Base-by-base conservation (phyloP, 2,329 filamentous ascomycete species). In the Penicillium sp. region DNA sequence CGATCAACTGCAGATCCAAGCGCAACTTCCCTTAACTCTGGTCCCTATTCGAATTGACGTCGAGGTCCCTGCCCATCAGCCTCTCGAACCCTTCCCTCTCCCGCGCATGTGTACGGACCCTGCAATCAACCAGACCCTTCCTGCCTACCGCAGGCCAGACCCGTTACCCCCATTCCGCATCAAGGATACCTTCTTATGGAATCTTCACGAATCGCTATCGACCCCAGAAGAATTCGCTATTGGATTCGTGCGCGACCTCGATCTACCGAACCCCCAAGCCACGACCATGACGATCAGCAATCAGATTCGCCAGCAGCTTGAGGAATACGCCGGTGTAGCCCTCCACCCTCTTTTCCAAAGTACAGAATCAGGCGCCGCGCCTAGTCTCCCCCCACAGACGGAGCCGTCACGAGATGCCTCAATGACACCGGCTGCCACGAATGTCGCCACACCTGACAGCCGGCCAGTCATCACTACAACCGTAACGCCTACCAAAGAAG, bases 141-240 rank as follows among this genome's bases (percentile, higher is more conserved):
- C 91, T 13, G 86, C 92, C 52, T 97, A 95, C 76, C 87, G 88
- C 66, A 81, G 83, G 52, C 89, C 89, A 52, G 93, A 97, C 58
- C 76, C 85, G 57, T 92, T 92, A 13, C 86, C 92, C 1, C 89
- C 91, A 3, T 97, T 92, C 75, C 86, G 94, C 59, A 81, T 99
- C 54, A 92, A 95, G 67, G 94, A 99, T 66, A 89, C 90, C n/a
- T 97, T 99, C 67, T 77, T 97, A 49, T 99, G 94, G 94, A 99
- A 99, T 67, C 81, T 99, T 13, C 93, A 97, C 75, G 94, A 99
- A 77, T 90, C 91, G 0, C 80, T 97, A 55, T 90, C 92, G 48
- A 99, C 94, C 0, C 96, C 94, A 1, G 94, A 99, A 69, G 90
- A 96, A 68, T 99, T 97, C 71, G 94, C 94, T n/a, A 85, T 89